Percentiles rank a stretch among this genome's conserved stretches.
Evolutionary conservation across 768 basidiomycete genomes (phyloP).

Genomic region (Hemileccinum rubropunctum): DNA sequence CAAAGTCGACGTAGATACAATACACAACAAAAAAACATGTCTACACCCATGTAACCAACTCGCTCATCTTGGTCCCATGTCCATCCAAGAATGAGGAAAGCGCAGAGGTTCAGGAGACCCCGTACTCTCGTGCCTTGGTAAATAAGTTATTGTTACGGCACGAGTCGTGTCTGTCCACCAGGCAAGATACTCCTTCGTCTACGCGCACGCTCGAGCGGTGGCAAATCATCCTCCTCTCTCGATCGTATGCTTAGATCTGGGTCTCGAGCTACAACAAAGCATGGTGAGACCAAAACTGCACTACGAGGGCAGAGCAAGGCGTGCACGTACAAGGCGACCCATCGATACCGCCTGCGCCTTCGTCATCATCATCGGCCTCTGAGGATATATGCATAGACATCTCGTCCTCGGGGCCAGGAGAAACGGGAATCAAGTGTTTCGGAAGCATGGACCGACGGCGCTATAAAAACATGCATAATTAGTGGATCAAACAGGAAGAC

Average conservation of each 20-base stretch:
- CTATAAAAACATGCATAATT: constrained; percentile 33
- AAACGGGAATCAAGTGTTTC: constrained; percentile 45
- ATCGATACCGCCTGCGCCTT: constrained; percentile 27
- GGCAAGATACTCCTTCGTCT: constrained; percentile 42
- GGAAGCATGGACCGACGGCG: constrained; percentile 76
- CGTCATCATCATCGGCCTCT: constrained; percentile 28
- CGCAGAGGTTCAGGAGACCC: too few species aligned
- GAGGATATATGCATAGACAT: constrained; percentile 19
- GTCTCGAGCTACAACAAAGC: constrained; percentile 18
- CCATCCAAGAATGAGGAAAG: too few species aligned
- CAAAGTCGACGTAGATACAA: background rate
- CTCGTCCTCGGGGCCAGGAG: constrained; percentile 15
- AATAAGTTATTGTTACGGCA: constrained; percentile 7
- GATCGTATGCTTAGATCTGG: constrained; percentile 22
- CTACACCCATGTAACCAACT: too few species aligned
- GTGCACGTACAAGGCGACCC: constrained; percentile 23
- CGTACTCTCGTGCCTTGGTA: too few species aligned
- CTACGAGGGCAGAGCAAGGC: background rate
- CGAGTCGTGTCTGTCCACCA: constrained; percentile 29
- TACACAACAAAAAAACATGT: background rate
- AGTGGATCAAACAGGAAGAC: background rate
- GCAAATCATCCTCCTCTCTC: constrained; percentile 54
- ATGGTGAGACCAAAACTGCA: constrained; percentile 8
- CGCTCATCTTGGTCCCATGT: too few species aligned
- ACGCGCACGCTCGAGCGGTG: constrained; percentile 69